These are phyloP conservation scores for Agaricus subrufescens DNA, from an alignment of 768 basidiomycete genomes.

Conservation along the genomic window DNA sequence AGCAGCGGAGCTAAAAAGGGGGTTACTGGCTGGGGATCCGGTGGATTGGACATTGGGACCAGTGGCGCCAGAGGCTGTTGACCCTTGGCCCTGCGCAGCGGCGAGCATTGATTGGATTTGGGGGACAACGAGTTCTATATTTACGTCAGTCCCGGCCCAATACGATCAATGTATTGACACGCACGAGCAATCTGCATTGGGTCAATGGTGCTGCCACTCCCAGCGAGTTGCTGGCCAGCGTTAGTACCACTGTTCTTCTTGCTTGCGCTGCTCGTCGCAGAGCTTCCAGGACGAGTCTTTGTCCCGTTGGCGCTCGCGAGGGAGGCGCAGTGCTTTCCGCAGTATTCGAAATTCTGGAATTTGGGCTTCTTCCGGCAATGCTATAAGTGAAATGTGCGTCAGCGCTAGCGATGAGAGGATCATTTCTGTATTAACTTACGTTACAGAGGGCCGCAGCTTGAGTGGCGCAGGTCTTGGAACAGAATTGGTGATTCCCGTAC, in stretches of 20 bases:
- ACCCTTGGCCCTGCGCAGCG: conserved; percentile 6
- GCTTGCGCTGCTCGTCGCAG: conserved; percentile 11
- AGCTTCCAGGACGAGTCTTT: conserved; percentile 10
- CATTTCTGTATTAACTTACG: conserved; percentile 22
- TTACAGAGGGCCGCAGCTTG: conserved; percentile 42
- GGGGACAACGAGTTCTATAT: conserved; percentile 40
- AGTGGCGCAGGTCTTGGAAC: conserved; percentile 51
- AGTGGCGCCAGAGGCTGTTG: not conserved
- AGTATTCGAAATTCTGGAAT: conserved; percentile 54
- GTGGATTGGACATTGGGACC: not conserved
- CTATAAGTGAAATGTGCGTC: conserved; percentile 19
- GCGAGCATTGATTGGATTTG: conserved; percentile 36
- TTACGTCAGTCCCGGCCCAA: not conserved
- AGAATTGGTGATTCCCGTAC: conserved; percentile 40
- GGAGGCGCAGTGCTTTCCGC: conserved; percentile 60
- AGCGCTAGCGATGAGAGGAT: not conserved
- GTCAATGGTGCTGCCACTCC: conserved; percentile 23
- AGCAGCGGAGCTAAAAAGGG: conserved; percentile 21
- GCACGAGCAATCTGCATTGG: conserved; percentile 36
- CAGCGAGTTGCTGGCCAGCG: conserved; percentile 15
- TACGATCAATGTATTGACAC: conserved; percentile 13
- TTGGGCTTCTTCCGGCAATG: conserved; percentile 59
- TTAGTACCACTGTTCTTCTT: conserved; percentile 12
- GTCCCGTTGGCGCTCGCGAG: conserved; percentile 32
- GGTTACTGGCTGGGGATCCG: conserved; percentile 19